A percentile compares a stretch with the other conserved stretches of the same genome.
These are phyloP conservation scores for Graphilbum fragrans DNA, from an alignment of 2,329 filamentous ascomycete species.

Conservation along the genomic window DNA sequence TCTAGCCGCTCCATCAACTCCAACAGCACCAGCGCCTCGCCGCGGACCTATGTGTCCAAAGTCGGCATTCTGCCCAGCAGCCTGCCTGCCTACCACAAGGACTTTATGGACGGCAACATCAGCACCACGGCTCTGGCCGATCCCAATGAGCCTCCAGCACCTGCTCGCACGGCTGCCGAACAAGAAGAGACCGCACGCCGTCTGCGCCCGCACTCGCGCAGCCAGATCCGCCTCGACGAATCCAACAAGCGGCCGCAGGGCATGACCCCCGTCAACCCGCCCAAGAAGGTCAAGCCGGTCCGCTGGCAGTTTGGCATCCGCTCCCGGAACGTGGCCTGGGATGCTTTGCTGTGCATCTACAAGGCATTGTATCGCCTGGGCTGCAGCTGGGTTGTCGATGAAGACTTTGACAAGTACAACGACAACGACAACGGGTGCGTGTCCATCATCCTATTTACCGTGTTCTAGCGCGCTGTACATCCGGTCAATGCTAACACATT, in stretches of 20 bases:
- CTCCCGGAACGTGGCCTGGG: constrained; percentile 84
- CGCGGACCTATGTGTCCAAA: constrained; percentile 60
- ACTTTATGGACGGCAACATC: constrained; percentile 58
- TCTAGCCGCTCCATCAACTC: constrained; percentile 42
- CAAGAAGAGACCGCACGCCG: constrained; percentile 71
- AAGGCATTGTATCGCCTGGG: constrained; percentile 80
- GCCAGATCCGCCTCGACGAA: constrained; percentile 56
- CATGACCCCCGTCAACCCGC: constrained; percentile 49
- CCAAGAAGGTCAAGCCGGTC: constrained; percentile 65
- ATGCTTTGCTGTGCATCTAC: constrained; percentile 91
- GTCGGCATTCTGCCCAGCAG: constrained; percentile 88
- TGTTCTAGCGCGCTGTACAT: not conserved
- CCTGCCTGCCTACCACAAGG: constrained; percentile 78
- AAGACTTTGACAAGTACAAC: constrained; percentile 39
- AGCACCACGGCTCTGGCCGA: constrained; percentile 31
- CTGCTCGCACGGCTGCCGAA: constrained; percentile 53
- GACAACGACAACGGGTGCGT: constrained; percentile 25
- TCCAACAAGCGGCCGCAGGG: constrained; percentile 45
- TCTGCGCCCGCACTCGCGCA: constrained; percentile 74
- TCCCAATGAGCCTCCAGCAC: constrained; percentile 33
- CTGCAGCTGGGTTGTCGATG: constrained; percentile 70
- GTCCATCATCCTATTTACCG: not conserved
- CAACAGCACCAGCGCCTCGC: constrained; percentile 30
- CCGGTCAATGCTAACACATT: not conserved
- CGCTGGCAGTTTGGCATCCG: constrained; percentile 98